Evolutionary conservation across 2,329 filamentous ascomycete species (phyloP), one percentile per base, ranked within the genome.

Genomic region (Sclerotinia spermophila): DNA sequence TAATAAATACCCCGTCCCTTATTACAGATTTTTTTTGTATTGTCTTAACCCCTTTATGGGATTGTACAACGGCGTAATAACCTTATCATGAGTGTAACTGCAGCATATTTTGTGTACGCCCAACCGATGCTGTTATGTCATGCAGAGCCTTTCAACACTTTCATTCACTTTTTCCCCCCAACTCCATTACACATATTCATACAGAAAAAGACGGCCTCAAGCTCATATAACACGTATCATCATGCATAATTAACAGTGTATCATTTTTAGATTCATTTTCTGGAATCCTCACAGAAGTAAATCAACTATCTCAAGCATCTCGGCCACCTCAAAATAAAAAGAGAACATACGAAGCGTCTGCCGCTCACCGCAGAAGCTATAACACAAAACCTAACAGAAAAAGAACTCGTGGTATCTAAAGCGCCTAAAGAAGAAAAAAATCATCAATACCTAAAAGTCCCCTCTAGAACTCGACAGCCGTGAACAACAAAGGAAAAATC

Each of bases 351-450:
- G 33, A 53, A 40, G 62, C 62, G 17, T 40, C 62, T 65, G 62
- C 33, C 33, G 33, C 62, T 51, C 38, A 45, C 7, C 38, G 51
- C 38, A 60, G 66, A 35, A 70, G 66, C 68, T 44, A 67, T 51
- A 30, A 69, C 21, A 65, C 44, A 71, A 62, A 44, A 65, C 45
- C 45, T 8, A 24, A 53, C 33, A 72, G 62, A 44, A 71, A 72
- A 74, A 70, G 59, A 73, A 72, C 74, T 56, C 58, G 73, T 78
- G 76, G 76, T 77, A 77, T 78, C 76, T 78, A 77, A 74, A 76
- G 72, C 76, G 74, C 76, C 76, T 71, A 33, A 64, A 53, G 62
- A 38, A 51, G n/a, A 44, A 66, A 40, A 60, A 35, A 40, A 67
- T 69, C 69, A 72, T 67, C 69, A 62, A 35, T 67, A 60, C 27